Percentiles rank a stretch among this genome's conserved stretches.
Conservation (phyloP, 2,329 filamentous ascomycete genomes). For the Aulographum hederae region DNA sequence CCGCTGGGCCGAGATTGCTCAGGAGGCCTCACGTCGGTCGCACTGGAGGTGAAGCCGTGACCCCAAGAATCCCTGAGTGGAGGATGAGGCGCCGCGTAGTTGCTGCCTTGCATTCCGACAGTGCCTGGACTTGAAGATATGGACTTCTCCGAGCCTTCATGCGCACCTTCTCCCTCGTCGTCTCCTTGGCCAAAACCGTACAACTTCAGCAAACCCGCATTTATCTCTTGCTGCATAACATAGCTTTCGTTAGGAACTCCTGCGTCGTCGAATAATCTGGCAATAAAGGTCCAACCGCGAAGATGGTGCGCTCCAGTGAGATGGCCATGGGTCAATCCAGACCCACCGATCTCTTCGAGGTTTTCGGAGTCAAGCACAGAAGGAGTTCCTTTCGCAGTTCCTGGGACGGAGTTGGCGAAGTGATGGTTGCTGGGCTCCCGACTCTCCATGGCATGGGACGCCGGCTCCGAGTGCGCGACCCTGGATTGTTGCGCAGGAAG, state of each 20-base stretch:
- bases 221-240: neutral
- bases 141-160: neutral
- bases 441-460: neutral
- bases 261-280: neutral
- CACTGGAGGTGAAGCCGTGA: too few relatives aligned
- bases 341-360: neutral
- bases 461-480: too few relatives aligned
- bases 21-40: too few relatives aligned
- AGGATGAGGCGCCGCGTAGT: constrained; percentile 8
- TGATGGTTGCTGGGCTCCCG: neutral
- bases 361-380: neutral
- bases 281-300: neutral
- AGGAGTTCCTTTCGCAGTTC: neutral
- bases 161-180: neutral
- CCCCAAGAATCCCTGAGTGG: too few relatives aligned
- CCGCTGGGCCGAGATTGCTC: too few relatives aligned
- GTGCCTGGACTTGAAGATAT: neutral
- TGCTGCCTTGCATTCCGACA: neutral
- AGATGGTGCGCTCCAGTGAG: neutral
- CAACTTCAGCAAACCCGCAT: neutral
- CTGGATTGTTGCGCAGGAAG: neutral
- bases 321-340: neutral
- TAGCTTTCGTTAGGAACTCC: neutral
- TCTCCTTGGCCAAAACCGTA: neutral
- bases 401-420: neutral